Percentiles rank a stretch among this genome's conserved stretches.
These are phyloP conservation scores for Apiotrichum akiyoshidainum DNA, from an alignment of 1,284 basidiomycete genomes.

Conservation along the genomic window DNA sequence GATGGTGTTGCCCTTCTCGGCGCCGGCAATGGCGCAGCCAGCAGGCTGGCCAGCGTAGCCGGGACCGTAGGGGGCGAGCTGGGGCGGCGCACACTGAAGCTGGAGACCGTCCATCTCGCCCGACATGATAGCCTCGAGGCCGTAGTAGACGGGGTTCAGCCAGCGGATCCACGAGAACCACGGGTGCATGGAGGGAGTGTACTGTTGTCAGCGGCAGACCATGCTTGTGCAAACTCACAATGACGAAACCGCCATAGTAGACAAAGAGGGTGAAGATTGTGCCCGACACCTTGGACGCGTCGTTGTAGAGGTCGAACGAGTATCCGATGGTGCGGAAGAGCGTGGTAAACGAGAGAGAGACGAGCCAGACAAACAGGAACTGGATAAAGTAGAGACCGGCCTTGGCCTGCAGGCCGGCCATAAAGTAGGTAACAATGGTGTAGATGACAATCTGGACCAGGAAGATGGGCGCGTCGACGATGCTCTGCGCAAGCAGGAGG, in stretches of 20 bases:
- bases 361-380: conserved; percentile 33
- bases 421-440: conserved; percentile 48
- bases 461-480: conserved; percentile 57
- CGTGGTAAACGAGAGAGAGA: conserved; percentile 30
- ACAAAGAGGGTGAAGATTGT: conserved; percentile 39
- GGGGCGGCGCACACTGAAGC: conserved; percentile 43
- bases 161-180: conserved; percentile 29
- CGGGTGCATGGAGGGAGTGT: conserved; percentile 40
- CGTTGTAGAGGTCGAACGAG: conserved; percentile 41
- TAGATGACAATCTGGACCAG: conserved; percentile 50
- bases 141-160: conserved; percentile 40
- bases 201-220: conserved; percentile 3
- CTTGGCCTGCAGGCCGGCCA: conserved; percentile 31
- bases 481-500: conserved; percentile 61
- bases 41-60: conserved; percentile 32
- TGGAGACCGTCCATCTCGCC: conserved; percentile 53
- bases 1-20: conserved; percentile 14
- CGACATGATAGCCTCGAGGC: conserved; percentile 32
- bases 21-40: conserved; percentile 50
- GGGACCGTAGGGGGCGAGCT: conserved; percentile 49
- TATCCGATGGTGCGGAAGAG: conserved; percentile 46
- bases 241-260: conserved; percentile 39
- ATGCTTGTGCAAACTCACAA: conserved; percentile 7
- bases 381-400: conserved; percentile 47
- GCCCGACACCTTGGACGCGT: conserved; percentile 44